phyloP scores from a whole-genome alignment of 306 rosid genomes.

The Pueraria montana region DNA sequence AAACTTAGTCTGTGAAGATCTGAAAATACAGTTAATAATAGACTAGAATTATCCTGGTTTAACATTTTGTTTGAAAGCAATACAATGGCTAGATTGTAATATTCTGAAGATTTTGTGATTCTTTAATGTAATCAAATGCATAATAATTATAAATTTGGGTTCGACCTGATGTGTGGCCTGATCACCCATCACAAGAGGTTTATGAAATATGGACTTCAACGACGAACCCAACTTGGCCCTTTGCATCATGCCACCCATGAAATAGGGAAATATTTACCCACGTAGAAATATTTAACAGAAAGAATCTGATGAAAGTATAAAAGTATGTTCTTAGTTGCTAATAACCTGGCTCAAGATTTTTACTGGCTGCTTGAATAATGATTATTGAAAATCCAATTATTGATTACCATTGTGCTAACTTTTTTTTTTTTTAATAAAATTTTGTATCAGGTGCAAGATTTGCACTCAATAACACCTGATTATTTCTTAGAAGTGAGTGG shows the following conservation, averaged over 20 bases:
- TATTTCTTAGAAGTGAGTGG: slow-evolving; percentile 95
- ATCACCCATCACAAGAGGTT: background rate
- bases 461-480: slow-evolving; percentile 91
- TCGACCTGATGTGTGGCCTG: background rate
- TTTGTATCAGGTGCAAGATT: slow-evolving; percentile 88
- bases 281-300: background rate
- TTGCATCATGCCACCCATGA: slow-evolving; percentile 11
- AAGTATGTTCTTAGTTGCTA: slow-evolving; percentile 34
- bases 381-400: slow-evolving; percentile 2
- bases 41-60: slow-evolving; percentile 5
- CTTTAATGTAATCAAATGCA: slow-evolving; percentile 18
- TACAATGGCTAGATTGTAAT: background rate
- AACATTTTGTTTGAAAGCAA: slow-evolving; percentile 17
- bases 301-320: slow-evolving; percentile 26
- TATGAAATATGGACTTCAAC: background rate
- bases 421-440: background rate
- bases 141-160: slow-evolving; percentile 24
- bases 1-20: background rate
- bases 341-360: slow-evolving; percentile 28
- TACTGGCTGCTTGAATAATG: slow-evolving; percentile 18
- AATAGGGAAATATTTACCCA: slow-evolving; percentile 14
- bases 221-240: slow-evolving; percentile 2
- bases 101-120: background rate
- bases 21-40: slow-evolving; percentile 16
- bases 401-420: slow-evolving; percentile 10